Conservation (phyloP, 2,329 filamentous ascomycete genomes). For the Zymoseptoria ardabiliae region DNA sequence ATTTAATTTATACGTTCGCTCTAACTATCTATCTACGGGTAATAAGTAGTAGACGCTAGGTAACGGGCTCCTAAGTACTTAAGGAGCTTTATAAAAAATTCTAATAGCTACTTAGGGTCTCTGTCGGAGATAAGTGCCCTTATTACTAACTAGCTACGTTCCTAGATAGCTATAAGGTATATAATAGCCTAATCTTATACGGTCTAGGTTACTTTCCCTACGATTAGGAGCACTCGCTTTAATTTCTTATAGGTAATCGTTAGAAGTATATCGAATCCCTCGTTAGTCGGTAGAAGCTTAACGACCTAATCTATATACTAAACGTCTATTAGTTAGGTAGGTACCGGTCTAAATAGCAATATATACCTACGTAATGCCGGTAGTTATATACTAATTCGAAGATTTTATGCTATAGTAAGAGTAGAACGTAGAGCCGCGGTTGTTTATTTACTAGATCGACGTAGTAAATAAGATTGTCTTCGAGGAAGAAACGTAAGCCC, state of each 20-base stretch:
- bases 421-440: neutral
- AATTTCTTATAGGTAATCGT: constrained; percentile 1
- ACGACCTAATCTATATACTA: neutral
- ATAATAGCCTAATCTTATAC: neutral
- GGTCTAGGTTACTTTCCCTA: neutral
- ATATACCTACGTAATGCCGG: neutral
- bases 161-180: constrained; percentile 1
- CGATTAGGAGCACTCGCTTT: constrained; percentile 1
- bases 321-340: neutral
- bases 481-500: neutral
- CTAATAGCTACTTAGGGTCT: constrained; percentile 1
- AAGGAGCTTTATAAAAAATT: constrained; percentile 1
- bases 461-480: constrained; percentile 2
- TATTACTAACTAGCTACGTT: neutral
- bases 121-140: constrained; percentile 1
- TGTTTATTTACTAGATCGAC: neutral
- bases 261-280: neutral
- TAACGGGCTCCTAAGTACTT: neutral
- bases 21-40: constrained; percentile 2
- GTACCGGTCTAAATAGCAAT: neutral
- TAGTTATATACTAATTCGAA: neutral
- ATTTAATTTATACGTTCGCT: constrained; percentile 4
- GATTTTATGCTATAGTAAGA: neutral
- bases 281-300: neutral
- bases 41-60: constrained; percentile 1